Conservation (phyloP, 768 basidiomycete species). For the Xerocomellus amylosporus region DNA sequence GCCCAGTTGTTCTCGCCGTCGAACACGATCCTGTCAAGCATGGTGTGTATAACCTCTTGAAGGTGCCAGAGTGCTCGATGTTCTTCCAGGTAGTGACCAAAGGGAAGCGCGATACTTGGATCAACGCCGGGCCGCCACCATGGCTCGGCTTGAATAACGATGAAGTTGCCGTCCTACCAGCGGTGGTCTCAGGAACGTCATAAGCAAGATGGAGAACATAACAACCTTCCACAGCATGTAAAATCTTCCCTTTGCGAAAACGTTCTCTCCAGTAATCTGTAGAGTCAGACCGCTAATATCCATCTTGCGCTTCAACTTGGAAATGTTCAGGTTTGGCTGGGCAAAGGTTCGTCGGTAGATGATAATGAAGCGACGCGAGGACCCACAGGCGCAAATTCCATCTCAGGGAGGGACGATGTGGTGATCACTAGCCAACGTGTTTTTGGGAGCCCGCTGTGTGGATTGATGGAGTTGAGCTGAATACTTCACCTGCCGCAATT, state of each 20-base stretch:
- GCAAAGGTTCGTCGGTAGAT: neutral
- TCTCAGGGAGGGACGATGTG: neutral
- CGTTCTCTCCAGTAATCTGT: slow-evolving; percentile 6
- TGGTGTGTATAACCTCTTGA: slow-evolving; percentile 33
- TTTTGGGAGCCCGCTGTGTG: slow-evolving; percentile 13
- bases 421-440: slow-evolving; percentile 20
- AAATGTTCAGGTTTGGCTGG: slow-evolving; percentile 21
- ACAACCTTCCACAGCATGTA: slow-evolving; percentile 29
- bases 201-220: neutral
- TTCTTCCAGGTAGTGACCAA: slow-evolving; percentile 14
- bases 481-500: slow-evolving; percentile 23
- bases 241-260: slow-evolving; percentile 16
- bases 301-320: slow-evolving; percentile 23
- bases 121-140: slow-evolving; percentile 19
- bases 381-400: slow-evolving; percentile 34
- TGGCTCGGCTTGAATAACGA: slow-evolving; percentile 32
- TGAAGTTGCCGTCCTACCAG: slow-evolving; percentile 26
- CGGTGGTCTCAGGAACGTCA: slow-evolving; percentile 5
- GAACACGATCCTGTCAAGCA: slow-evolving; percentile 31
- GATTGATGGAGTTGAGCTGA: neutral
- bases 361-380: slow-evolving; percentile 7
- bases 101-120: neutral
- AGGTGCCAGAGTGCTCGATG: slow-evolving; percentile 21
- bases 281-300: slow-evolving; percentile 27
- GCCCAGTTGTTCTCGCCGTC: slow-evolving; percentile 35